Base-by-base conservation (phyloP, 345 rosid species). In the Lenwebbia sp. region DNA sequence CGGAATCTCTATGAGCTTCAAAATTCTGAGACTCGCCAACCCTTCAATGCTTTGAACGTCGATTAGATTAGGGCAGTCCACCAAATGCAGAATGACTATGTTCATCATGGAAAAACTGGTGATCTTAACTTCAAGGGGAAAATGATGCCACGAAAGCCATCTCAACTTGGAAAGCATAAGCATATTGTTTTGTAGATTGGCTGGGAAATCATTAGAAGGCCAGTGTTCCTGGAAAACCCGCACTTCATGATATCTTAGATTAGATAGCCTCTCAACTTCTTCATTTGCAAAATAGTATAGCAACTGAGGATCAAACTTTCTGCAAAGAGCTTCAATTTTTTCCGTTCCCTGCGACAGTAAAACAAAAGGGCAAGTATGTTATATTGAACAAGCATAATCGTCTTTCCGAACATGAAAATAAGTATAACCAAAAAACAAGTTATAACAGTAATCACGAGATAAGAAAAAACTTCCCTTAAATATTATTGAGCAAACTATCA, bases 131-230 rank as follows among this genome's bases (percentile, higher is more conserved):
- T 53, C 55, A 2, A 13, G 7, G 55, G 8, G 21, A 15, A 54
- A 54, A 54, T 54, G 56, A 54, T 6, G 56, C 56, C 56, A 19
- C 22, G 23, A 54, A 54, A 54, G 56, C 56, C 9, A 54, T 54
- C 56, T 54, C 56, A 19, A 54, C 56, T 19, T 54, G 23, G 56
- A 54, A 54, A 54, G 23, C 56, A 17, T 19, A 54, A 19, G 10
- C 22, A 22, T 54, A 54, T 54, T 54, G 23, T 54, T 88, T 84
- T 51, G 91, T 87, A 84, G 92, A 65, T 89, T 19, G 56, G 56
- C 23, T 17, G 9, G 23, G 23, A 19, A 54, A 54, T 54, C 57
- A 54, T 21, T 54, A 21, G 58, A 55, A 55, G 58, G 58, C 25
- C 26, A 10, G 5, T 57, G 10, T 25, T 25, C 62, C 0, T 0